Conservation (phyloP, 352 stramenopile species). For the Pythium aquatile region DNA sequence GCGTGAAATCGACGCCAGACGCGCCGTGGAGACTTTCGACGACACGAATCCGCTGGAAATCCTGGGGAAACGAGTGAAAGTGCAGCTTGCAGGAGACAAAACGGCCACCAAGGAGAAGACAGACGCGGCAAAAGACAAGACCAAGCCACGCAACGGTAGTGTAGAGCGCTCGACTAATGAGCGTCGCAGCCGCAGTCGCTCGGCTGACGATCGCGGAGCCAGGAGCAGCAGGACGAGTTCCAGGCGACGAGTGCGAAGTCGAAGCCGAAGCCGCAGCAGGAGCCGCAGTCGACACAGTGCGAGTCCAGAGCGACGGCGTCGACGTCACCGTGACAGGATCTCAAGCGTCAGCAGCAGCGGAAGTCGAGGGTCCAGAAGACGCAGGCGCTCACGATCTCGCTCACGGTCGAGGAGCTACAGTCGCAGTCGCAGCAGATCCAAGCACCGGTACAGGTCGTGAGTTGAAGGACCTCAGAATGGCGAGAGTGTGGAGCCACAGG, state of each 20-base stretch:
- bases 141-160: background rate
- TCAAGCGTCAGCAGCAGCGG: background rate
- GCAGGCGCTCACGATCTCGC: conserved; percentile 5
- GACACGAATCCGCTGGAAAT: conserved; percentile 48
- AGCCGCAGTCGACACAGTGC: conserved; percentile 8
- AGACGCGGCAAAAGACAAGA: background rate
- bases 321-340: conserved; percentile 1
- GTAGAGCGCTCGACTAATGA: background rate
- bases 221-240: background rate
- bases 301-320: background rate
- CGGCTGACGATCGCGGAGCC: background rate
- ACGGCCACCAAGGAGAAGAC: conserved; percentile 10
- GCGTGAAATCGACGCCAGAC: conserved; percentile 38
- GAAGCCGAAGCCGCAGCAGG: conserved; percentile 1
- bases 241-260: background rate
- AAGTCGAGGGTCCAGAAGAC: conserved; percentile 8
- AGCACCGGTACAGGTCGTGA: background rate
- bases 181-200: background rate
- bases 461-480: background rate
- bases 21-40: conserved; percentile 45
- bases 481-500: conserved; percentile 2
- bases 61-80: conserved; percentile 68
- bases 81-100: conserved; percentile 62
- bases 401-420: conserved; percentile 7
- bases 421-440: background rate